Evolutionary conservation across 2,329 filamentous ascomycete species (phyloP), one percentile per base, ranked within the genome.

Genomic region (Incumbomyces delicatus): DNA sequence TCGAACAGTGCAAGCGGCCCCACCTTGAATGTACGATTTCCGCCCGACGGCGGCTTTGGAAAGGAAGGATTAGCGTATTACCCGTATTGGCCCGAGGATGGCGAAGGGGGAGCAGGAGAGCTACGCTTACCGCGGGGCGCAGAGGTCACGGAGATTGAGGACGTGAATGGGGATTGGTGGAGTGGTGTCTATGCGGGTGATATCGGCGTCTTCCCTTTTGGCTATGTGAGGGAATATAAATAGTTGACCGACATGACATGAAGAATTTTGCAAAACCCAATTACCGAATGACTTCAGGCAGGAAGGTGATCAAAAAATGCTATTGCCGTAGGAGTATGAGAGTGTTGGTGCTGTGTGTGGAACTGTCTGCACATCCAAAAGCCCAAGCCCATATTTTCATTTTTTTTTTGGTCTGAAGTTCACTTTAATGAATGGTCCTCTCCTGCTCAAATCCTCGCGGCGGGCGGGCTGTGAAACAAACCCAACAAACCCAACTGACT

Each of bases 141-240:
- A 0, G 85, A 92, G 63, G 77, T 96, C 12, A 74, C 75, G 6
- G 90, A 96, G 67, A 79, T 84, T 32, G 83, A 90, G 61, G 85
- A 92, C 63, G 79, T 94, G 40, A 95, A 95, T 62, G 85, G 83
- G 14, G 88, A 95, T 62, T 96, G 89, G 89, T 88, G 77, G 59
- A 84, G 83, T 67, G 90, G 90, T 0, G 80, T 80, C 22, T 95
- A 94, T 70, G 88, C 87, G 67, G 88, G 87, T 0, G 70, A 68
- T 18, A 81, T 78, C 56, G 89, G 87, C 0, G 58, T 95, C 53
- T 94, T 95, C 60, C 89, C 89, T 3, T 81, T 81, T 6, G 76
- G 78, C 6, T 90, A 90, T 71, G 85, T 88, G 20, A 70, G 69
- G 54, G 59, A 80, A 22, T 7, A 18, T 20, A 40, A 20, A 13